These are phyloP conservation scores for Monosporascus sp. DNA, from an alignment of 2,329 filamentous ascomycete species.

Conservation along the genomic window DNA sequence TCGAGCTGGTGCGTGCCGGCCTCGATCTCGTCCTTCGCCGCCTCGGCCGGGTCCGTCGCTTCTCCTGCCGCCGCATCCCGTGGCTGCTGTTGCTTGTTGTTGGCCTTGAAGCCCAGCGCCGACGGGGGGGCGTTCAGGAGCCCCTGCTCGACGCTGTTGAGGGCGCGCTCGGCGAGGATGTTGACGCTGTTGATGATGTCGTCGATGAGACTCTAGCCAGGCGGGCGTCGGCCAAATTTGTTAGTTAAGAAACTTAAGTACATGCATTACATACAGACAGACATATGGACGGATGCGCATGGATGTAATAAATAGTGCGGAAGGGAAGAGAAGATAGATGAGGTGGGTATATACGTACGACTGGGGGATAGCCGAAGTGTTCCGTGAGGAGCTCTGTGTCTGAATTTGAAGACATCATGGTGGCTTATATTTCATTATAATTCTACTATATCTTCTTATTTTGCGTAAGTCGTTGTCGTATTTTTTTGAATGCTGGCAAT, in stretches of 20 bases:
- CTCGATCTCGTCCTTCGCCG: slow-evolving; percentile 65
- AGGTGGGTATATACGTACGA: slow-evolving; percentile 51
- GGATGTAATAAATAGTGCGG: not conserved
- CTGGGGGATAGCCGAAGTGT: slow-evolving; percentile 90
- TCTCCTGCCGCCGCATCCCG: slow-evolving; percentile 28
- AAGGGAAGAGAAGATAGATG: slow-evolving; percentile 1
- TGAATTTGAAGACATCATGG: slow-evolving; percentile 26
- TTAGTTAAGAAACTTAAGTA: too few relatives aligned
- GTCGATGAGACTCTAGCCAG: slow-evolving; percentile 76
- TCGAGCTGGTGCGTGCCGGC: slow-evolving; percentile 81
- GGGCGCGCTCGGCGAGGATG: slow-evolving; percentile 82
- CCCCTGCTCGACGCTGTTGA: slow-evolving; percentile 80
- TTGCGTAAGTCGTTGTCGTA: not conserved
- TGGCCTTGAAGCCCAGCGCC: slow-evolving; percentile 70
- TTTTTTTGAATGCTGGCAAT: not conserved
- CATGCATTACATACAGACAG: too few relatives aligned
- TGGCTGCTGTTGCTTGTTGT: slow-evolving; percentile 37
- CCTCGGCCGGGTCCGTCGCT: slow-evolving; percentile 34
- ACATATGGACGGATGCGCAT: not conserved
- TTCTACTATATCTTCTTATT: slow-evolving; percentile 1
- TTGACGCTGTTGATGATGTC: slow-evolving; percentile 98
- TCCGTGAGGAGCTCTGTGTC: slow-evolving; percentile 77
- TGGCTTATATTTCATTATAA: slow-evolving; percentile 20
- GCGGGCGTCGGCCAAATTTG: too few relatives aligned
- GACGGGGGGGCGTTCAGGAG: slow-evolving; percentile 69